phyloP scores from a whole-genome alignment of 1,139 yeast genomes.

The Blastobotrys petasosporus region DNA sequence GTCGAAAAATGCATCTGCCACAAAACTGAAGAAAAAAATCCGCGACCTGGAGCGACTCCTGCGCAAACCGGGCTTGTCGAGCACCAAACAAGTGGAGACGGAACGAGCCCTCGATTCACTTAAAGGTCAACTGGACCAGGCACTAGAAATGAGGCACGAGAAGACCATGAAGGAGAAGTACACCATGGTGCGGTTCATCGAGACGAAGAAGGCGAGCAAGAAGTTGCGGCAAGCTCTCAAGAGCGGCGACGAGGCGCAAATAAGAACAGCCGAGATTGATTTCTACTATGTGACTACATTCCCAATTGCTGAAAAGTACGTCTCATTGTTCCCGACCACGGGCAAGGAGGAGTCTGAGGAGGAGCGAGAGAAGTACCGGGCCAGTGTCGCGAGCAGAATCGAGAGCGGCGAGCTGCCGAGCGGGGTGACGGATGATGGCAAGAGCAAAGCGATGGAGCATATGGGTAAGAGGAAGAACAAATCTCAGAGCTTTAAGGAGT shows the following conservation, averaged over 20 bases:
- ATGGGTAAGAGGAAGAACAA: no score
- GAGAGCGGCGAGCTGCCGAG: constrained; percentile 21
- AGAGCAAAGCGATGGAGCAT: constrained; percentile 1
- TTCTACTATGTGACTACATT: constrained; percentile 69
- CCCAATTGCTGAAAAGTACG: constrained; percentile 76
- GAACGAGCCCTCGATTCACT: constrained; percentile 82
- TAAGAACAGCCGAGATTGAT: constrained; percentile 52
- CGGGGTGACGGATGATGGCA: constrained; percentile 20
- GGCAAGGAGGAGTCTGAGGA: constrained; percentile 19
- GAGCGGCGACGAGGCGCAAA: constrained; percentile 30
- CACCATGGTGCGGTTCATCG: constrained; percentile 92
- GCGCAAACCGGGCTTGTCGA: constrained; percentile 45
- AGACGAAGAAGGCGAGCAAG: constrained; percentile 79
- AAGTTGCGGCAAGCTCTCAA: constrained; percentile 55
- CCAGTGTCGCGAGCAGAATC: constrained; percentile 20
- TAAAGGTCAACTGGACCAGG: constrained; percentile 55
- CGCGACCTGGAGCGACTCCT: constrained; percentile 73
- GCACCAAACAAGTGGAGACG: constrained; percentile 69
- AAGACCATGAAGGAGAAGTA: constrained; percentile 67
- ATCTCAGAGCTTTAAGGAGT: no score
- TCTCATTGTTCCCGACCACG: constrained; percentile 52
- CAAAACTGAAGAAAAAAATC: constrained; percentile 64
- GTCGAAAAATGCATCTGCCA: constrained; percentile 9
- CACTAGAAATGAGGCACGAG: constrained; percentile 46
- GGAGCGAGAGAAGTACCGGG: constrained; percentile 22